Conservation (phyloP, 495 filamentous ascomycete species). For the Collariella sp. region DNA sequence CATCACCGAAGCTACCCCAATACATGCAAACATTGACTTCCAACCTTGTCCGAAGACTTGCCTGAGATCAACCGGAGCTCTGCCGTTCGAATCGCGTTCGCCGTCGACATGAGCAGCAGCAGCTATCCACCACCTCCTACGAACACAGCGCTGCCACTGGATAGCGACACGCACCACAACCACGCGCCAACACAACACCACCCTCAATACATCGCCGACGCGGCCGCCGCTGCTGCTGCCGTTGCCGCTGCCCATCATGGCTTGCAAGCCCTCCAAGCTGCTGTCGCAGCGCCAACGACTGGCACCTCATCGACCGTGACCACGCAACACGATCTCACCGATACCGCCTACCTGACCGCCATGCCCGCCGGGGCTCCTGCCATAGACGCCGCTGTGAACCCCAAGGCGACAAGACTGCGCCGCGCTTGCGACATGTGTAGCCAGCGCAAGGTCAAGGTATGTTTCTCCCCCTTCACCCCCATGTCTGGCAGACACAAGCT, state of each 20-base stretch:
- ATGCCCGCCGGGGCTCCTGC: slow-evolving; percentile 11
- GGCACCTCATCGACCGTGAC: slow-evolving; percentile 12
- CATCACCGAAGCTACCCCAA: no score
- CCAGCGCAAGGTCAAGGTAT: slow-evolving; percentile 79
- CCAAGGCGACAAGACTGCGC: slow-evolving; percentile 48
- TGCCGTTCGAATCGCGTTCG: slow-evolving; percentile 10
- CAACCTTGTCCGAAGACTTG: slow-evolving; percentile 21
- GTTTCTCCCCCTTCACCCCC: slow-evolving; percentile 1
- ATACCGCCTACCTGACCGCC: slow-evolving; percentile 21
- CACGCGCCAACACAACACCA: background rate
- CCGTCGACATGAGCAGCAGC: slow-evolving; percentile 6
- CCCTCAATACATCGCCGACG: slow-evolving; percentile 11
- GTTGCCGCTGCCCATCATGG: slow-evolving; percentile 35
- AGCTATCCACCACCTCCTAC: slow-evolving; percentile 19
- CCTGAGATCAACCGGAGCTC: slow-evolving; percentile 15
- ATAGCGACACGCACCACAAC: background rate
- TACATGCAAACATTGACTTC: no score
- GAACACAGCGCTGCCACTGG: background rate
- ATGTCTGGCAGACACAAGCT: background rate
- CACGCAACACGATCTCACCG: slow-evolving; percentile 13
- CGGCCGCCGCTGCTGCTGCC: slow-evolving; percentile 19
- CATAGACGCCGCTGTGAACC: background rate
- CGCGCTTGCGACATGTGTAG: slow-evolving; percentile 83
- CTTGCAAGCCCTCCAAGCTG: slow-evolving; percentile 38
- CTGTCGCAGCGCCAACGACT: slow-evolving; percentile 24